These are phyloP conservation scores for Nothomitra cinnamomea DNA, from an alignment of 2,329 filamentous ascomycete genomes.

Conservation along the genomic window DNA sequence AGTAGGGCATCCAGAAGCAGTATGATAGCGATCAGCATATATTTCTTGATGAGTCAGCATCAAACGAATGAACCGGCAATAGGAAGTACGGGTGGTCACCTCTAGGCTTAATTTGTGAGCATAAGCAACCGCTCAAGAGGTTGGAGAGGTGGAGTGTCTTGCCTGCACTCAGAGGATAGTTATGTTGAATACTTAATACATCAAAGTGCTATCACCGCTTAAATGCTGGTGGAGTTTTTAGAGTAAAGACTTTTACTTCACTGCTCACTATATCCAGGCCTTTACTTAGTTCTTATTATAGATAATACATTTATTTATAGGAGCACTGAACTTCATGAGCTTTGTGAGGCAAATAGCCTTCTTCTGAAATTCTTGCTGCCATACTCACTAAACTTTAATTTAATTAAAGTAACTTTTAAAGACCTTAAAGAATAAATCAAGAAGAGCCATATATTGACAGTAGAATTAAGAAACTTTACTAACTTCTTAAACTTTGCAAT, in stretches of 20 bases:
- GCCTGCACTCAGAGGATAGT: conserved; percentile 8
- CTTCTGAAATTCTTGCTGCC: conserved; percentile 8
- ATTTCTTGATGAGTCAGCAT: neutral
- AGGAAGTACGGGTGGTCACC: neutral
- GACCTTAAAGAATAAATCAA: conserved; percentile 8
- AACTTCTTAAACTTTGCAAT: too few relatives aligned
- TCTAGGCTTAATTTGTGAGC: neutral
- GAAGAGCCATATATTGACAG: neutral
- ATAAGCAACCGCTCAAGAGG: neutral
- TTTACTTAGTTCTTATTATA: neutral
- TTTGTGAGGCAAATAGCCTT: neutral
- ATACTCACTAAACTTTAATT: conserved; percentile 10
- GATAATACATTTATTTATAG: neutral
- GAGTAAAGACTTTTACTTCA: neutral
- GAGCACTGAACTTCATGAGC: neutral
- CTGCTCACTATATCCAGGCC: neutral
- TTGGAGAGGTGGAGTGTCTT: conserved; percentile 6
- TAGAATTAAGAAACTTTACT: neutral
- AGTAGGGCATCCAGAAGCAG: neutral
- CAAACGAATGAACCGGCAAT: neutral
- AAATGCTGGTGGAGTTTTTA: neutral
- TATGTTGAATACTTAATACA: conserved; percentile 3
- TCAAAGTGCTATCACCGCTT: neutral
- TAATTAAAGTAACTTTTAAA: conserved; percentile 9
- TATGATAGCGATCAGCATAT: neutral